Evolutionary conservation across 495 filamentous ascomycete species (phyloP).

Genomic region (Xylaria bambusicola): DNA sequence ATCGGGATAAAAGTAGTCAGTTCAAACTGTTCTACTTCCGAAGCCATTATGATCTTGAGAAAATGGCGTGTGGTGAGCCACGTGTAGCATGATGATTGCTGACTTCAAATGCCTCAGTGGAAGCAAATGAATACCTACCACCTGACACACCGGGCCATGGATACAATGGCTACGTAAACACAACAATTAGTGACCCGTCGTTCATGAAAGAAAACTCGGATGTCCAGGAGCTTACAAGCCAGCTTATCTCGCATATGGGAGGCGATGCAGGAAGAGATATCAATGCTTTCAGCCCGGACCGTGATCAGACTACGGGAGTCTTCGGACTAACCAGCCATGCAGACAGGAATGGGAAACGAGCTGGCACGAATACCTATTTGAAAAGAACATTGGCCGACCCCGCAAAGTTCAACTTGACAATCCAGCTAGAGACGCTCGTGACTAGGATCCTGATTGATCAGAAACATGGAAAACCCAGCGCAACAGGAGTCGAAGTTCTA

Average conservation of each 20-base stretch:
- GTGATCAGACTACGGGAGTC: conserved; percentile 43
- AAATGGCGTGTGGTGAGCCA: background rate
- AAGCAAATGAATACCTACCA: conserved; percentile 45
- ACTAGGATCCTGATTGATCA: conserved; percentile 47
- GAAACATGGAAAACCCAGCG: conserved; percentile 31
- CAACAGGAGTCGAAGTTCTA: conserved; percentile 50
- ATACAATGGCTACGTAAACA: conserved; percentile 46
- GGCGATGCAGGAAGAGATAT: conserved; percentile 44
- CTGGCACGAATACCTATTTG: conserved; percentile 46
- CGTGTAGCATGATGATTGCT: background rate
- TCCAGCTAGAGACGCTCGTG: conserved; percentile 50
- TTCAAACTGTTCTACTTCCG: background rate
- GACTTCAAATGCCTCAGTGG: conserved; percentile 22
- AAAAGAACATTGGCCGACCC: conserved; percentile 47
- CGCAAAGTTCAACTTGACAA: conserved; percentile 45
- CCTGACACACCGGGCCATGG: conserved; percentile 43
- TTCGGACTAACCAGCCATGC: conserved; percentile 48
- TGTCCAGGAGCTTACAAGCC: conserved; percentile 27
- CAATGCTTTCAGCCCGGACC: conserved; percentile 36
- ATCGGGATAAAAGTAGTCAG: background rate
- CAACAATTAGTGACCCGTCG: conserved; percentile 36
- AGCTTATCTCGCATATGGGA: conserved; percentile 38
- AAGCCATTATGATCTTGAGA: background rate
- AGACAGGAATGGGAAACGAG: conserved; percentile 41
- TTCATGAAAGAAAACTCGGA: conserved; percentile 32